A percentile compares a stretch with the other conserved stretches of the same genome.
These are phyloP conservation scores for Nidularia pulvinata DNA, from an alignment of 768 basidiomycete genomes.

Conservation along the genomic window DNA sequence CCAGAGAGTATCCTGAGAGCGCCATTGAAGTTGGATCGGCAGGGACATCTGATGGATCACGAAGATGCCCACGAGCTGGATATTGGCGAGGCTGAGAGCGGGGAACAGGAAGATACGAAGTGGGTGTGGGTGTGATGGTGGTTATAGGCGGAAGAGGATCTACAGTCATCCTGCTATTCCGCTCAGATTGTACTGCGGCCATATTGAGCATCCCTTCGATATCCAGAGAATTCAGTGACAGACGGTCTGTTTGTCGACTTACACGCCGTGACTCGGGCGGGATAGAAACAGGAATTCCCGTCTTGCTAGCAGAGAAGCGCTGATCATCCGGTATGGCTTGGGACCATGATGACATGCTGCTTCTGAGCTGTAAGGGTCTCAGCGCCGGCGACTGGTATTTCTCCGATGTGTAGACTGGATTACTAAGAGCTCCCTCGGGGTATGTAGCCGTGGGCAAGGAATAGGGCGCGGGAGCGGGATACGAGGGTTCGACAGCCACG, in stretches of 20 bases:
- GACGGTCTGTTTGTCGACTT: slow-evolving; percentile 13
- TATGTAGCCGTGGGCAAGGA: slow-evolving; percentile 3
- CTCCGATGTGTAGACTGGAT: slow-evolving; percentile 32
- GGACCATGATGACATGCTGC: slow-evolving; percentile 30
- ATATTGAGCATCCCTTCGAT: slow-evolving; percentile 57
- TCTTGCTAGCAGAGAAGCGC: slow-evolving; percentile 5
- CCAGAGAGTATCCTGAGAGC: slow-evolving; percentile 21
- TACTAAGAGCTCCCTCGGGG: slow-evolving; percentile 15
- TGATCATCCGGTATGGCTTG: slow-evolving; percentile 25
- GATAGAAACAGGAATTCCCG: slow-evolving; percentile 1
- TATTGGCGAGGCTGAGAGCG: slow-evolving; percentile 3
- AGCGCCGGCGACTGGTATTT: slow-evolving; percentile 24
- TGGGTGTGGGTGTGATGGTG: slow-evolving; percentile 7
- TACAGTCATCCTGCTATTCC: slow-evolving; percentile 18
- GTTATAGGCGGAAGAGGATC: slow-evolving; percentile 13
- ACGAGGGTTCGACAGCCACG: too few species aligned
- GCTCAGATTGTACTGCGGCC: slow-evolving; percentile 35
- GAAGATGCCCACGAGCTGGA: slow-evolving; percentile 17
- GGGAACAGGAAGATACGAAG: slow-evolving; percentile 3
- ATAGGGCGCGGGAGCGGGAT: too few species aligned
- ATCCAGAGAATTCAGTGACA: slow-evolving; percentile 37
- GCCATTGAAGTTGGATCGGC: slow-evolving; percentile 19
- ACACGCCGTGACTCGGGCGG: slow-evolving; percentile 1
- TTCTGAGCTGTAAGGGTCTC: slow-evolving; percentile 10
- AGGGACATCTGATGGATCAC: slow-evolving; percentile 27